Evolutionary conservation across 2,329 filamentous ascomycete genomes (phyloP).

Genomic region (Clonostachys chloroleuca): DNA sequence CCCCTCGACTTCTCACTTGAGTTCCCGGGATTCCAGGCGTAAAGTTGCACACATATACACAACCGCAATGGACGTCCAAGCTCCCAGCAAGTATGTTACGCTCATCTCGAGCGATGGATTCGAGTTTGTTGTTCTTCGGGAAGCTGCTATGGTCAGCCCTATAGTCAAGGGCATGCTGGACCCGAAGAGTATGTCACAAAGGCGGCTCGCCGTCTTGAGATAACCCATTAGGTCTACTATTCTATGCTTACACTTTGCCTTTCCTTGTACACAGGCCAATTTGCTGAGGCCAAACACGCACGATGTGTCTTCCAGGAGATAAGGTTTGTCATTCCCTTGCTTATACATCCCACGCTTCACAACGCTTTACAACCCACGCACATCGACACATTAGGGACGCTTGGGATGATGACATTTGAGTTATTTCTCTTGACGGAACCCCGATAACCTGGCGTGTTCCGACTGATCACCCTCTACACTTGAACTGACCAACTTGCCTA

Average conservation of each 20-base stretch:
- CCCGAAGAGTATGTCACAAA: slow-evolving; percentile 45
- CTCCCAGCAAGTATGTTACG: slow-evolving; percentile 65
- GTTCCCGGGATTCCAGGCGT: too few species aligned
- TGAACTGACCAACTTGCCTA: slow-evolving; percentile 48
- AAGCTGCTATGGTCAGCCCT: slow-evolving; percentile 65
- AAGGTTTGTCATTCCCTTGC: slow-evolving; percentile 47
- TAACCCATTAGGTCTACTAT: neutral
- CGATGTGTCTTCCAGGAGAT: slow-evolving; percentile 68
- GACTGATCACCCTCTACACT: slow-evolving; percentile 56
- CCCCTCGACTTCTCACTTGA: too few species aligned
- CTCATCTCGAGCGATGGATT: slow-evolving; percentile 72
- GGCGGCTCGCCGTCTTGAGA: neutral
- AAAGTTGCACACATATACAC: too few species aligned
- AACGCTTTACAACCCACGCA: too few species aligned
- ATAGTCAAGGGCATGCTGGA: slow-evolving; percentile 74
- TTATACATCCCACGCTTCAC: neutral
- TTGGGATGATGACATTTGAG: slow-evolving; percentile 21
- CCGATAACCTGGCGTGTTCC: slow-evolving; percentile 30
- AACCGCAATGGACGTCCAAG: neutral
- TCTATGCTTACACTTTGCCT: slow-evolving; percentile 25
- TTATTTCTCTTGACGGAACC: slow-evolving; percentile 44
- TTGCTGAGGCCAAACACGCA: slow-evolving; percentile 59
- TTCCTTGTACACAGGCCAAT: slow-evolving; percentile 29
- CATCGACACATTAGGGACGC: neutral
- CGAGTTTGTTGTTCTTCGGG: slow-evolving; percentile 71